phyloP scores from a whole-genome alignment of 2,329 filamentous ascomycete species.

The Thielaviopsis euricoi region DNA sequence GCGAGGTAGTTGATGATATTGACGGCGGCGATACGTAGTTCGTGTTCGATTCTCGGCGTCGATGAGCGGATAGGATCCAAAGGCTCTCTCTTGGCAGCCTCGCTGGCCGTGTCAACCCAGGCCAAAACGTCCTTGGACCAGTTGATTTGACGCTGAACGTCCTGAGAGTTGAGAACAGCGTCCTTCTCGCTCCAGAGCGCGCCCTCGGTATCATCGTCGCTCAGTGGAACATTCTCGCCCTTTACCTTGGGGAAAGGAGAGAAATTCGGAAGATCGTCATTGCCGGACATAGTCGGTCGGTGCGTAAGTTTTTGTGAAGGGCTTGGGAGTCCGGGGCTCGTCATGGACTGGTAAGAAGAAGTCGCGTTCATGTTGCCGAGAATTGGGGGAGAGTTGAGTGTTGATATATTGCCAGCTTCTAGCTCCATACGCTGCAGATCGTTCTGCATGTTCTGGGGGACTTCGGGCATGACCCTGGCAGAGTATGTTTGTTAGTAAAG shows the following conservation, averaged over 20 bases:
- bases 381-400: slow-evolving; percentile 21
- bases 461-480: slow-evolving; percentile 76
- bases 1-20: slow-evolving; percentile 85
- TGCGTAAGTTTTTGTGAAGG: slow-evolving; percentile 7
- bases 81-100: slow-evolving; percentile 54
- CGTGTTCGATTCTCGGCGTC: slow-evolving; percentile 78
- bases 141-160: slow-evolving; percentile 88
- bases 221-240: slow-evolving; percentile 79
- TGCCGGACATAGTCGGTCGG: slow-evolving; percentile 1
- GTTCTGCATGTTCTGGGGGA: slow-evolving; percentile 91
- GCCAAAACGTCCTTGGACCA: slow-evolving; percentile 89
- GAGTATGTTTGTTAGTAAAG: slow-evolving; percentile 7
- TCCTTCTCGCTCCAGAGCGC: slow-evolving; percentile 72
- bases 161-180: slow-evolving; percentile 78
- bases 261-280: slow-evolving; percentile 51
- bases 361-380: slow-evolving; percentile 17
- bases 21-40: slow-evolving; percentile 72
- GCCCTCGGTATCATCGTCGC: slow-evolving; percentile 85
- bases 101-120: slow-evolving; percentile 71
- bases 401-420: slow-evolving; percentile 37
- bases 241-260: slow-evolving; percentile 81
- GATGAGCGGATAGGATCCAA: slow-evolving; percentile 40
- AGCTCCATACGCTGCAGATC: slow-evolving; percentile 83
- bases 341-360: slow-evolving; percentile 23
- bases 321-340: slow-evolving; percentile 14